Conservation (phyloP, 2,329 filamentous ascomycete genomes). For the Sarocladium oryzae region DNA sequence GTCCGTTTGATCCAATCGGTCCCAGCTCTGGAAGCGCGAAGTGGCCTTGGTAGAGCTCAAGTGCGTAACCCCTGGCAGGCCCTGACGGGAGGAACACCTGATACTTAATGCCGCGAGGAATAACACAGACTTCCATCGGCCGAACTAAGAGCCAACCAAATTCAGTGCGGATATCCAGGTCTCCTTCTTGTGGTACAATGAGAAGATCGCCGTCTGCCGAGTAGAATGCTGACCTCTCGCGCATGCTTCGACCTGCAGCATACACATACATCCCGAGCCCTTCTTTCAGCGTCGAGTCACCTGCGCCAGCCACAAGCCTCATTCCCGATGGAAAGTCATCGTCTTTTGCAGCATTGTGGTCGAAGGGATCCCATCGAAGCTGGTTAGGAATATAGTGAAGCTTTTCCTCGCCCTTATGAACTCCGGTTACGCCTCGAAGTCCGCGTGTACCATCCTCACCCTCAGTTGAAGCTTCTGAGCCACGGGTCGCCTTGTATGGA, state of each 20-base stretch:
- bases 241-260: slow-evolving; percentile 73
- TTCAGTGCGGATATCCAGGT: slow-evolving; percentile 71
- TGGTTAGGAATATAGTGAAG: slow-evolving; percentile 59
- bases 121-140: slow-evolving; percentile 70
- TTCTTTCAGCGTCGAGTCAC: slow-evolving; percentile 70
- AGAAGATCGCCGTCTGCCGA: slow-evolving; percentile 75
- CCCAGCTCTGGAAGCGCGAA: slow-evolving; percentile 67
- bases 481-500: slow-evolving; percentile 43
- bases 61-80: slow-evolving; percentile 64
- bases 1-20: slow-evolving; percentile 65
- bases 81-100: slow-evolving; percentile 59
- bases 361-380: slow-evolving; percentile 75
- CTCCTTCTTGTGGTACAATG: slow-evolving; percentile 68
- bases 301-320: slow-evolving; percentile 68
- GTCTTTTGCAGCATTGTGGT: slow-evolving; percentile 52
- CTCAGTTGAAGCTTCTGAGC: slow-evolving; percentile 18
- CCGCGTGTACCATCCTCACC: slow-evolving; percentile 15
- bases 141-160: slow-evolving; percentile 68
- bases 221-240: slow-evolving; percentile 68
- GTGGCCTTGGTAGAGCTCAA: slow-evolving; percentile 68
- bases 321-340: slow-evolving; percentile 51
- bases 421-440: background rate
- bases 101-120: slow-evolving; percentile 69
- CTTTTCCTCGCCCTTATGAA: slow-evolving; percentile 10
- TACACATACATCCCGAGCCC: slow-evolving; percentile 79